Percentiles rank a stretch among this genome's conserved stretches.
Conservation (phyloP, 495 filamentous ascomycete genomes). For the Podospora appendiculata region DNA sequence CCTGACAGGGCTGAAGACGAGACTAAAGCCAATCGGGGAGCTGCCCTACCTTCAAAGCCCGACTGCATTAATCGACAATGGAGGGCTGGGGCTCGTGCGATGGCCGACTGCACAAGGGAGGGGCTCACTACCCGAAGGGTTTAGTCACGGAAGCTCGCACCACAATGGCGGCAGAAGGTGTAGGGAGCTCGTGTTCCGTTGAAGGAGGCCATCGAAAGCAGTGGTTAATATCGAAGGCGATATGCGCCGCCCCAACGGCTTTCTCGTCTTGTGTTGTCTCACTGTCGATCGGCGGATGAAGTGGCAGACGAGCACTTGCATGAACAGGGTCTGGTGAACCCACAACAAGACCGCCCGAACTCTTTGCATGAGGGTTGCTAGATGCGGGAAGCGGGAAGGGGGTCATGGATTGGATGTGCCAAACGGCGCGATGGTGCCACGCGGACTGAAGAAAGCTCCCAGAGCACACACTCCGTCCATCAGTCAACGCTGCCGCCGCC, state of each 20-base stretch:
- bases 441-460: constrained; percentile 4
- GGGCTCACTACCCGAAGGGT: constrained; percentile 5
- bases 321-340: constrained; percentile 7
- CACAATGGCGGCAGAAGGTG: constrained; percentile 24
- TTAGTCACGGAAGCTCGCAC: constrained; percentile 17
- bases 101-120: not conserved
- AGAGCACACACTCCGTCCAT: not conserved
- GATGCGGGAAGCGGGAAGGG: constrained; percentile 10
- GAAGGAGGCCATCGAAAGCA: not conserved
- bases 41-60: no score
- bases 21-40: no score
- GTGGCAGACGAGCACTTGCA: constrained; percentile 10
- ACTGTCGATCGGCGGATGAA: no score
- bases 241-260: not conserved
- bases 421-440: constrained; percentile 4
- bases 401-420: not conserved
- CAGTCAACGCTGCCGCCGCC: not conserved
- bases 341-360: not conserved
- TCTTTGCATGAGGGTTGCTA: not conserved
- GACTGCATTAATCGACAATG: no score
- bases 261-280: no score
- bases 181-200: not conserved
- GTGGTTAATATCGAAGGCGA: not conserved
- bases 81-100: no score
- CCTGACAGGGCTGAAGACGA: no score